Evolutionary conservation across 192 early-diverging fungal species (phyloP).

Genomic region (Rhizophagus prolifer): DNA sequence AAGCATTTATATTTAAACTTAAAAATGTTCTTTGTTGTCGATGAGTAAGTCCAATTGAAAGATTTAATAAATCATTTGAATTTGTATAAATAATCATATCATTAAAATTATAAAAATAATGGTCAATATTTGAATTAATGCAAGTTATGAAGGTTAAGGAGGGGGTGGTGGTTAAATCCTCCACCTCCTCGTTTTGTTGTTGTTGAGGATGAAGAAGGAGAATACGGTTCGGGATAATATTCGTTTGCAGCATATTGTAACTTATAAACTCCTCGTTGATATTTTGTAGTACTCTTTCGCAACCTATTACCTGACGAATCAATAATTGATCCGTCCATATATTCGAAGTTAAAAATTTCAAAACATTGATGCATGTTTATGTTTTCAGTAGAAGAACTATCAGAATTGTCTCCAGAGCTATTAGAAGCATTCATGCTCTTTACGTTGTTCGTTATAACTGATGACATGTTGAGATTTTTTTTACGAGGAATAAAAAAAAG

Average conservation of each 20-base stretch:
- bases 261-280: background rate
- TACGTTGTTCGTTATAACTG: too few relatives aligned
- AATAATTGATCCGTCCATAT: too few relatives aligned
- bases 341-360: too few relatives aligned
- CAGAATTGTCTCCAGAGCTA: too few relatives aligned
- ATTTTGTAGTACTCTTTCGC: too few relatives aligned
- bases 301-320: too few relatives aligned
- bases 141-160: background rate
- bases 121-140: background rate
- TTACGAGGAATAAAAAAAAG: too few relatives aligned
- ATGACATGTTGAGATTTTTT: too few relatives aligned
- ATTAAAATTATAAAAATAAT: slow-evolving; percentile 9
- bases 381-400: too few relatives aligned
- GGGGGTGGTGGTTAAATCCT: background rate
- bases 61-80: slow-evolving; percentile 14
- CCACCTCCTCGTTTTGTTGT: background rate
- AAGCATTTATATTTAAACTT: slow-evolving; percentile 21
- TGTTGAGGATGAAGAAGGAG: slow-evolving; percentile 40
- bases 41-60: slow-evolving; percentile 6
- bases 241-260: background rate
- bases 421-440: too few relatives aligned
- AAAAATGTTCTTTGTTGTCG: background rate
- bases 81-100: slow-evolving; percentile 9
- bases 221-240: background rate
- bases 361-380: too few relatives aligned